These are phyloP conservation scores for Fusarium torulosum DNA, from an alignment of 2,329 filamentous ascomycete genomes.

Conservation along the genomic window DNA sequence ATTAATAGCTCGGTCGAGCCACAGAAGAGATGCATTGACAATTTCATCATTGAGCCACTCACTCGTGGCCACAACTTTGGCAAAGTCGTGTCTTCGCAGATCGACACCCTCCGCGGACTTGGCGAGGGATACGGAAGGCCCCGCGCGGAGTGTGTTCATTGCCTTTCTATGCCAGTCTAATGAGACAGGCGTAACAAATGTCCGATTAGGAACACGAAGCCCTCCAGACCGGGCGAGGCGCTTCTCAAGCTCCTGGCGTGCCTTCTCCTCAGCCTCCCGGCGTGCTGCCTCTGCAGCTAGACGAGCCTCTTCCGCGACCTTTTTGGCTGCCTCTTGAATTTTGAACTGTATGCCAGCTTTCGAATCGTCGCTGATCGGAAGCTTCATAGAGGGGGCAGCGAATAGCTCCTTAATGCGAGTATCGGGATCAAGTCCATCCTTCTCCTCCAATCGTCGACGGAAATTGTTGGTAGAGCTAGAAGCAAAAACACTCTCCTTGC, in stretches of 20 bases:
- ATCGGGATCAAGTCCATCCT: constrained; percentile 27
- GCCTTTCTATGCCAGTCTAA: constrained; percentile 47
- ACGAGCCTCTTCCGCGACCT: constrained; percentile 48
- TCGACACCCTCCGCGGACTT: constrained; percentile 63
- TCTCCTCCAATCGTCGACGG: constrained; percentile 18
- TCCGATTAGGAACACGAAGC: constrained; percentile 48
- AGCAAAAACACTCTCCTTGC: constrained; percentile 5
- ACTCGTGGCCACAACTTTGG: constrained; percentile 66
- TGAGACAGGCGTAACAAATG: constrained; percentile 49
- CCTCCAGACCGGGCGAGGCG: constrained; percentile 50
- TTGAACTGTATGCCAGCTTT: constrained; percentile 44
- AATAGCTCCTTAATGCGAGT: constrained; percentile 47
- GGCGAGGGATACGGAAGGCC: constrained; percentile 55
- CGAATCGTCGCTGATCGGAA: constrained; percentile 50
- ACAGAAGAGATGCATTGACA: constrained; percentile 74
- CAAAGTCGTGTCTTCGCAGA: constrained; percentile 70
- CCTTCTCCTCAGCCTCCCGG: constrained; percentile 43
- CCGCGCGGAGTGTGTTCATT: constrained; percentile 52
- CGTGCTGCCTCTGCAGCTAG: constrained; percentile 44
- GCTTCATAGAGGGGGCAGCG: constrained; percentile 44
- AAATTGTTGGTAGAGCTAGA: constrained; percentile 1
- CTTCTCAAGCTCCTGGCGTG: constrained; percentile 45
- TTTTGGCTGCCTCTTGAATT: constrained; percentile 43
- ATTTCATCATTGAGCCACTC: constrained; percentile 84
- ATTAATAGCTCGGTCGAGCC: constrained; percentile 71